Conservation (phyloP, 805 yeast genomes). For the Pichia paraexigua region DNA sequence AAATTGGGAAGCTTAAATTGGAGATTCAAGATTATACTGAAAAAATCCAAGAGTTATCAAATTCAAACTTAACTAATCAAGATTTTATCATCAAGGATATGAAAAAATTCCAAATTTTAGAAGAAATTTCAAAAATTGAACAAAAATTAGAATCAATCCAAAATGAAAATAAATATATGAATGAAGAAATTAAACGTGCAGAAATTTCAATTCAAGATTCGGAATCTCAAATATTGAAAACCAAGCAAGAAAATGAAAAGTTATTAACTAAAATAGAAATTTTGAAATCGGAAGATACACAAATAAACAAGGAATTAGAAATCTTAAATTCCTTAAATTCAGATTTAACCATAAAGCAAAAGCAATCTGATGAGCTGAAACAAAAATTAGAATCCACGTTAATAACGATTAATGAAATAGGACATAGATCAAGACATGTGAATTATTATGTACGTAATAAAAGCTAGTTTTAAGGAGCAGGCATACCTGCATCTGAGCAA, state of each 20-base stretch:
- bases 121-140: slow-evolving; percentile 36
- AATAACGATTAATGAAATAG: slow-evolving; percentile 23
- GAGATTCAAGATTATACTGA: slow-evolving; percentile 7
- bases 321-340: not conserved
- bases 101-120: slow-evolving; percentile 38
- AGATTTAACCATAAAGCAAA: not conserved
- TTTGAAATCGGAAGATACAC: slow-evolving; percentile 8
- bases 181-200: slow-evolving; percentile 49
- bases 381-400: slow-evolving; percentile 17
- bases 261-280: slow-evolving; percentile 9
- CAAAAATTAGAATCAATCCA: slow-evolving; percentile 37
- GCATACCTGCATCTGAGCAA: no score
- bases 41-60: not conserved
- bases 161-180: slow-evolving; percentile 60
- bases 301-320: not conserved
- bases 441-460: slow-evolving; percentile 5
- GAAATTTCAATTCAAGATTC: slow-evolving; percentile 41
- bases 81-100: slow-evolving; percentile 32
- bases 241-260: slow-evolving; percentile 8
- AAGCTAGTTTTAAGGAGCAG: not conserved
- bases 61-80: slow-evolving; percentile 1
- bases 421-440: slow-evolving; percentile 12
- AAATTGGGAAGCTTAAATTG: slow-evolving; percentile 8
- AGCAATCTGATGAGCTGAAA: not conserved
- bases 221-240: slow-evolving; percentile 22